A percentile compares a stretch with the other conserved stretches of the same genome.
Evolutionary conservation across 495 filamentous ascomycete species (phyloP).

Genomic region (Lepraria neglecta): DNA sequence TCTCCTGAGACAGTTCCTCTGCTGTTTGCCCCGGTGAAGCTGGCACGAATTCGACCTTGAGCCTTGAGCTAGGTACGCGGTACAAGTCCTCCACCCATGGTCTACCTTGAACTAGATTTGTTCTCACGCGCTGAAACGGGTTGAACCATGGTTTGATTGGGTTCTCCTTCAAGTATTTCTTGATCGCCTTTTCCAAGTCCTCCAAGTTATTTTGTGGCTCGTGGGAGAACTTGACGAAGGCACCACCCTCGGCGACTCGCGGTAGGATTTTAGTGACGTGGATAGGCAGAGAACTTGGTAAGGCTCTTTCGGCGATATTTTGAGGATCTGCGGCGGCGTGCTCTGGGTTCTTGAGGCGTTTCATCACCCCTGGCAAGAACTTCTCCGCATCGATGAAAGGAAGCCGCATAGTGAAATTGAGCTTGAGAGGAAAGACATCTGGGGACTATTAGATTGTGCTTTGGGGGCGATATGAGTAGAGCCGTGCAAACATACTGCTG

Average conservation of each 20-base stretch:
- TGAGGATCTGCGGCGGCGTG: constrained; percentile 57
- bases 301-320: constrained; percentile 53
- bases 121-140: constrained; percentile 64
- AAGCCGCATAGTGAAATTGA: constrained; percentile 54
- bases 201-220: constrained; percentile 43
- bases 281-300: constrained; percentile 54
- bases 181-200: constrained; percentile 53
- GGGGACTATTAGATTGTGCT: constrained; percentile 18
- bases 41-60: constrained; percentile 81
- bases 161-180: constrained; percentile 55
- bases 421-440: constrained; percentile 80
- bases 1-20: constrained; percentile 77
- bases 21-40: constrained; percentile 55
- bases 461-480: background rate
- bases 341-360: constrained; percentile 54
- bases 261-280: constrained; percentile 73
- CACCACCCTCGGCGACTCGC: constrained; percentile 83
- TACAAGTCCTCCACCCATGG: constrained; percentile 95
- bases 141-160: constrained; percentile 84
- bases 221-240: constrained; percentile 81
- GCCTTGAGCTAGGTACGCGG: constrained; percentile 64
- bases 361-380: constrained; percentile 55
- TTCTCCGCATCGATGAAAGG: constrained; percentile 51
- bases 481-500: constrained; percentile 56
- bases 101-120: constrained; percentile 66